These are phyloP conservation scores for Daedaleopsis sinensis DNA, from an alignment of 768 basidiomycete genomes.

Conservation along the genomic window DNA sequence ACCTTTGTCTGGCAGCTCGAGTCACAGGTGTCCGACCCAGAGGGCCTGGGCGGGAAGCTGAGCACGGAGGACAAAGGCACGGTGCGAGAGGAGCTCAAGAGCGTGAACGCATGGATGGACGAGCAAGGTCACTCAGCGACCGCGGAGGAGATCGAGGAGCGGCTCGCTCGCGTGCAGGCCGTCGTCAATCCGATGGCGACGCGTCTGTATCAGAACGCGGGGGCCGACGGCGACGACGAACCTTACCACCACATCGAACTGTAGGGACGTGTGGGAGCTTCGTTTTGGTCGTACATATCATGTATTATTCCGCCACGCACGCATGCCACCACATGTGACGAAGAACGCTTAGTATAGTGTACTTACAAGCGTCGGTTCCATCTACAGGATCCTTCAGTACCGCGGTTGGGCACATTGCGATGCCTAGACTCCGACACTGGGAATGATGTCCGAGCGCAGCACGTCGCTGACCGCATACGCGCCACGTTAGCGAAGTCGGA, in stretches of 20 bases:
- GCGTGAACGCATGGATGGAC: conserved; percentile 91
- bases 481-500: no score
- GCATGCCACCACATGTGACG: no score
- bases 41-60: conserved; percentile 91
- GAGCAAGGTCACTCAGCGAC: conserved; percentile 74
- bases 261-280: conserved; percentile 48
- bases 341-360: no score
- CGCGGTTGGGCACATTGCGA: no score
- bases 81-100: conserved; percentile 80
- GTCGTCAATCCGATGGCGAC: conserved; percentile 84
- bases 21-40: conserved; percentile 81
- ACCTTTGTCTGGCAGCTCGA: conserved; percentile 87
- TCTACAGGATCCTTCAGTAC: no score
- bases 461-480: no score
- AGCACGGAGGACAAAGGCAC: conserved; percentile 82
- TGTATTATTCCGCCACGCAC: no score
- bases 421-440: no score
- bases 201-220: conserved; percentile 64
- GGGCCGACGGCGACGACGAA: not conserved
- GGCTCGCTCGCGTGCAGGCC: conserved; percentile 70
- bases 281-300: no score
- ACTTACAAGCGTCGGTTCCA: no score
- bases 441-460: no score
- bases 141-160: conserved; percentile 91
- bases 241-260: conserved; percentile 25